Base-by-base conservation (phyloP, 2,329 filamentous ascomycete species). In the Ophiocordyceps camponoti-floridani region DNA sequence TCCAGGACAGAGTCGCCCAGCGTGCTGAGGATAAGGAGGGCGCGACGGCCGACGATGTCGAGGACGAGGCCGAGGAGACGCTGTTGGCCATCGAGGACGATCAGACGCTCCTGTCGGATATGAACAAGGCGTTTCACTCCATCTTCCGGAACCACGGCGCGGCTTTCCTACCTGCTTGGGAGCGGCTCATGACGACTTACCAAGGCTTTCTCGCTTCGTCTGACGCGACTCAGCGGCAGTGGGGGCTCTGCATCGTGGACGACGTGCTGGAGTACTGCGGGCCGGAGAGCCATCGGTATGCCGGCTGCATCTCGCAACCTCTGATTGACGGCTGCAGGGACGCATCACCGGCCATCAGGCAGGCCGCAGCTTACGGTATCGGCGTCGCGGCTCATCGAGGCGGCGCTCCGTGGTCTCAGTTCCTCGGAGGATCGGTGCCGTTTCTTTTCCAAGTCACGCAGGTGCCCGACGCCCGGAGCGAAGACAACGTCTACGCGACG, bases 51-150 rank as follows among this genome's bases (percentile, higher is more conserved):
- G 87, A 93, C 44, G 89, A 96, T 47, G 88, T 82, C 14, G 89
- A 95, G 51, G 88, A 95, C 55, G 81, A 91, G 47, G 81, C 81
- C 14, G 84, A 95, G 53, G 89, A 95, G 44, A 76, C 81, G 41
- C 72, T 93, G 30, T 82, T 93, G 54, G 91, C 89, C 12, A 88
- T 98, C 42, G 91, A 98, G 61, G 91, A 98, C 53, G 91, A 98
- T 58, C 89, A 96, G 64, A 94, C 87, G 19, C 72, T 98, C 16
- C 73, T 98, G 40, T 94, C 88, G 2, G 91, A 98, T 58, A 98
- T 98, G 91, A 98, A 98, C 76, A 98, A 98, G 70, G 89, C 91
- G 0, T 98, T 94, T 74, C 91, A 98, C 64, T 89, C 87, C 48
- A 86, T 98, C 52, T 98, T 98, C 73, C 96, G 96, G 70, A 88